Conservation (phyloP, 768 basidiomycete genomes). For the Suillus alpinus region DNA sequence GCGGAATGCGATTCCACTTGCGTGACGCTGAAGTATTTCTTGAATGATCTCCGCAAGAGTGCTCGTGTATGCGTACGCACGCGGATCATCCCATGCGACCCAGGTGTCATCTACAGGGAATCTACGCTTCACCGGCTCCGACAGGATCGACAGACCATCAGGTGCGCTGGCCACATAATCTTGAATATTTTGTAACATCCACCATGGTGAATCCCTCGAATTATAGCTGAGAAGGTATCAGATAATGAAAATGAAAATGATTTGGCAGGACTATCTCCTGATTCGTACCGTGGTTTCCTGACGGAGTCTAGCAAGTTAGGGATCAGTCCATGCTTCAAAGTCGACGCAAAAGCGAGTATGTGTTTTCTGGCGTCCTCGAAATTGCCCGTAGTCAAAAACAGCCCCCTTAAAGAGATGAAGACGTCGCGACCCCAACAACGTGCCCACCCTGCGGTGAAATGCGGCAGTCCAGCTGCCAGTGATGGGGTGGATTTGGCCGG, state of each 20-base stretch:
- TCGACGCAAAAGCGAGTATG: constrained; percentile 90
- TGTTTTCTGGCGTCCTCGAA: constrained; percentile 83
- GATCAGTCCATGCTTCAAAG: constrained; percentile 92
- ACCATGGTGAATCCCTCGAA: constrained; percentile 98
- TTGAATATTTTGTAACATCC: constrained; percentile 98
- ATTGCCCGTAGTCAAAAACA: constrained; percentile 92
- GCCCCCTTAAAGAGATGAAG: constrained; percentile 89
- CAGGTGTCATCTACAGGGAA: constrained; percentile 94
- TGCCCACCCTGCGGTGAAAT: constrained; percentile 92
- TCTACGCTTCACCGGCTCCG: constrained; percentile 83
- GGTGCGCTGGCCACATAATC: constrained; percentile 86
- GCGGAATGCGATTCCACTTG: constrained; percentile 86
- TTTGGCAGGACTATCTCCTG: too few relatives aligned
- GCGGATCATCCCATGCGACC: constrained; percentile 86
- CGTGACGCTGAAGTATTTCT: constrained; percentile 93
- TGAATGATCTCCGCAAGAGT: constrained; percentile 94
- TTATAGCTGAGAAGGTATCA: constrained; percentile 61
- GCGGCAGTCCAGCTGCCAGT: constrained; percentile 92
- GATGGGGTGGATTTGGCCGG: constrained; percentile 69
- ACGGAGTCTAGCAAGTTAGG: constrained; percentile 94
- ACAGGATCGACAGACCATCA: constrained; percentile 76
- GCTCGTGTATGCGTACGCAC: constrained; percentile 78
- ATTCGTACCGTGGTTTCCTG: constrained; percentile 69
- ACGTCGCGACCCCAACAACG: constrained; percentile 96
- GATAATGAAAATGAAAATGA: not conserved